Evolutionary conservation across 176 grass and related monocot genomes (phyloP), one percentile per base, ranked within the genome.

Genomic region (Oryza glumipatula): DNA sequence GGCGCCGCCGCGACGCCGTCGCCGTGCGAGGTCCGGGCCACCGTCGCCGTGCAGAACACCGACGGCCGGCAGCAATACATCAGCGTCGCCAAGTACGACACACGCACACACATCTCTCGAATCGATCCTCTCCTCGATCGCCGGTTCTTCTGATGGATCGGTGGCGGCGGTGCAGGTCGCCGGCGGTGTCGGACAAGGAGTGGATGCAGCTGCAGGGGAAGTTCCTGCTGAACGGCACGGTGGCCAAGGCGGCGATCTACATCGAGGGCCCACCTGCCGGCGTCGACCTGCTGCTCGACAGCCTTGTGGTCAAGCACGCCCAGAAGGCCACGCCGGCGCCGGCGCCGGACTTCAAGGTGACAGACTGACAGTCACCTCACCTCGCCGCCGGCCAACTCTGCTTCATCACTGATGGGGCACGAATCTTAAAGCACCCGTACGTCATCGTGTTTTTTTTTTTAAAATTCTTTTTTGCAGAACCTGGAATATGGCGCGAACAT

Each of bases 31-130:
- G 89, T 99, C 36, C 86, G 89, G 6, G 74, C 91, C 19, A 94
- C 91, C 72, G 82, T 99, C 44, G 77, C 72, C 71, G 72, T 95
- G 78, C 85, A 89, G 83, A 78, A 80, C 6, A 26, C 74, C 15
- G 92, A 96, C 81, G 93, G 96, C 6, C 82, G 92, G 69, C 89
- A 94, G 47, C 96, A 99, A 73, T 99, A 99, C 84, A 80, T 99
- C 24, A 68, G 74, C 63, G 66, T 99, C 71, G 93, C 79, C 26
- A 99, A 83, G 96, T 98, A 45, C 65, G 80, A 15, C 3, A 0
- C 52, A 14, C 9, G 2, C 43, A 11, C 52, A 14, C 9, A 44
- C 43, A 11, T 1, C 21, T 2, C 19, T n/a, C 54, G 47, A 49
- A 49, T 13, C 33, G 11, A 0, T 66, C 22, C 54, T 48, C 26